phyloP scores from a whole-genome alignment of 108 stramenopile genomes.

The Hondaea fermentalgiana region DNA sequence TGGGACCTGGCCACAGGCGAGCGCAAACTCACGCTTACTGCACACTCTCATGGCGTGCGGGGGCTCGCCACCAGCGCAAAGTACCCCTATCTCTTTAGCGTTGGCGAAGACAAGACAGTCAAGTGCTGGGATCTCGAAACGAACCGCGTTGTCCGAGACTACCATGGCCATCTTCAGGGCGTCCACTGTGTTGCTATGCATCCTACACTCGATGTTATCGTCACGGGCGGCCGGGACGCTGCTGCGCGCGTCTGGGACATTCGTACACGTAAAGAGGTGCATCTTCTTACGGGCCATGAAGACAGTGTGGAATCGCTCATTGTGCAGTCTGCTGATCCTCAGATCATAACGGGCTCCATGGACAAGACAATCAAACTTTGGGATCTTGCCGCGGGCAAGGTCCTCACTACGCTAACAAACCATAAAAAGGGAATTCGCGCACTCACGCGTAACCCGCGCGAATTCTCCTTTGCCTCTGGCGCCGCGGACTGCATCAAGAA shows the following conservation, averaged over 20 bases:
- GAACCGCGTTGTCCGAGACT: constrained; percentile 96
- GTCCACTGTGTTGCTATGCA: constrained; percentile 85
- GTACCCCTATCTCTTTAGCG: constrained; percentile 93
- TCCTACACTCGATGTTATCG: constrained; percentile 89
- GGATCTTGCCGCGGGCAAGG: constrained; percentile 95
- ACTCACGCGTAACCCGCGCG: constrained; percentile 50
- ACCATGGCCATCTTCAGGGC: constrained; percentile 93
- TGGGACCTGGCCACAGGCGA: constrained; percentile 91
- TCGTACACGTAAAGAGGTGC: constrained; percentile 82
- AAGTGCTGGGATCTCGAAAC: constrained; percentile 99
- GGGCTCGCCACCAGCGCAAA: constrained; percentile 82
- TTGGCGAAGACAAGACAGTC: constrained; percentile 95
- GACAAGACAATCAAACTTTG: constrained; percentile 93
- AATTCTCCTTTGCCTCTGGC: constrained; percentile 86
- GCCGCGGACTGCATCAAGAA: constrained; percentile 91
- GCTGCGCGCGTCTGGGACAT: constrained; percentile 98
- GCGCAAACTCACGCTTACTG: constrained; percentile 89
- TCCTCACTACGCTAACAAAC: constrained; percentile 91
- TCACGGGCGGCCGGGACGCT: constrained; percentile 97
- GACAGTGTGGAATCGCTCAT: constrained; percentile 78
- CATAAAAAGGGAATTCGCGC: constrained; percentile 93
- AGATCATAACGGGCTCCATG: constrained; percentile 86
- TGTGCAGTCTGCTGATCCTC: constrained; percentile 87
- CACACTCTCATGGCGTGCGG: constrained; percentile 88
- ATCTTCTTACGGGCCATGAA: constrained; percentile 83